Conservation (phyloP, 2,329 filamentous ascomycete genomes). For the Plenodomus lindquistii region DNA sequence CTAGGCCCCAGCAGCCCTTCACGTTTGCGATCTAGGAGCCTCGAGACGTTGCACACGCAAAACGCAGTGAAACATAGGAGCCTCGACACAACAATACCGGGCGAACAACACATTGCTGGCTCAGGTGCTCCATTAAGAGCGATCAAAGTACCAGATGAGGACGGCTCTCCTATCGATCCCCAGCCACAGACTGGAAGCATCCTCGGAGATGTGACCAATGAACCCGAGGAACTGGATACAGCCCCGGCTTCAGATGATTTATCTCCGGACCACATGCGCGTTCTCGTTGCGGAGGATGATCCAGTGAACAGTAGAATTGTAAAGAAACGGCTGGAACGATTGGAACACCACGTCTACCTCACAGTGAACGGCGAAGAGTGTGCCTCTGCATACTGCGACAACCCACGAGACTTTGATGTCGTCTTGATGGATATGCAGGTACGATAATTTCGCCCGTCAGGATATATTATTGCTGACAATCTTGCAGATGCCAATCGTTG, state of each 20-base stretch:
- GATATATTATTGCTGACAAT: slow-evolving; percentile 3
- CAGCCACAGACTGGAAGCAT: slow-evolving; percentile 23
- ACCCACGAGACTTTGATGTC: slow-evolving; percentile 68
- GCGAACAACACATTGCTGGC: slow-evolving; percentile 45
- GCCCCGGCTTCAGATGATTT: slow-evolving; percentile 13
- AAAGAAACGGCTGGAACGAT: slow-evolving; percentile 76
- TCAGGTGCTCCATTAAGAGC: slow-evolving; percentile 51
- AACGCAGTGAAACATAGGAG: slow-evolving; percentile 29
- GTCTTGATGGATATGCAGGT: slow-evolving; percentile 94
- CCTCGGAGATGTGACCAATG: slow-evolving; percentile 34
- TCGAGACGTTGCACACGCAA: slow-evolving; percentile 21
- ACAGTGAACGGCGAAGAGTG: slow-evolving; percentile 87
- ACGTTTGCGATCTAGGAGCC: slow-evolving; percentile 28
- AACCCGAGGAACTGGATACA: slow-evolving; percentile 18
- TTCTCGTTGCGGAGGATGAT: slow-evolving; percentile 86
- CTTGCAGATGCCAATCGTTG: slow-evolving; percentile 84
- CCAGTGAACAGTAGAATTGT: slow-evolving; percentile 84
- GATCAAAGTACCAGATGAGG: slow-evolving; percentile 53
- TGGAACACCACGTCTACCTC: slow-evolving; percentile 71
- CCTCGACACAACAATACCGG: slow-evolving; percentile 51
- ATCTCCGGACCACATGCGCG: slow-evolving; percentile 57
- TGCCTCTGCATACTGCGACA: slow-evolving; percentile 68
- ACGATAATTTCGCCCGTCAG: slow-evolving; percentile 34
- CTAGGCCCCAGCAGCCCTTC: slow-evolving; percentile 13
- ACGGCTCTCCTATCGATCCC: slow-evolving; percentile 11